Conservation (phyloP, 2,329 filamentous ascomycete species). For the Fusarium bactridioides region DNA sequence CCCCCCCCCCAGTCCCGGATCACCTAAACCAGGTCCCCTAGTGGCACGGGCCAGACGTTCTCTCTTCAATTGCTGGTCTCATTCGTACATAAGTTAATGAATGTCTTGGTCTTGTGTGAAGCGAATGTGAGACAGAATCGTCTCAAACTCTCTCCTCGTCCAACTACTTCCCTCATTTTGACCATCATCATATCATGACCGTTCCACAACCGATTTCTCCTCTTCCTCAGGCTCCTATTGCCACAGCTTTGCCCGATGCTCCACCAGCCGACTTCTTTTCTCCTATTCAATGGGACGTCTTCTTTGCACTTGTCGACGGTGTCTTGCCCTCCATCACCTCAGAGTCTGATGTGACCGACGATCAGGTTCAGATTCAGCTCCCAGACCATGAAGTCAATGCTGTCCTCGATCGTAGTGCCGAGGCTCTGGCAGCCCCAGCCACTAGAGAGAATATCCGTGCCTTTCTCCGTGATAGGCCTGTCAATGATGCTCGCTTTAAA, state of each 20-base stretch:
- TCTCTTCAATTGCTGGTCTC: neutral
- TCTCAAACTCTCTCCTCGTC: conserved; percentile 17
- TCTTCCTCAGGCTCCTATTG: conserved; percentile 18
- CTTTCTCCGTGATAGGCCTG: conserved; percentile 62
- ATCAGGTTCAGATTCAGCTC: conserved; percentile 53
- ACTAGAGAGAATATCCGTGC: conserved; percentile 56
- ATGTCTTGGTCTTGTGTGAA: conserved; percentile 29
- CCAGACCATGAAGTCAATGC: conserved; percentile 59
- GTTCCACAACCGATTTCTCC: conserved; percentile 26
- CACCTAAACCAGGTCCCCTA: neutral
- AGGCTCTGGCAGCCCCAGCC: conserved; percentile 49
- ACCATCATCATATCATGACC: conserved; percentile 16
- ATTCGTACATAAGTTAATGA: conserved; percentile 13
- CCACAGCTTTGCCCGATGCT: conserved; percentile 39
- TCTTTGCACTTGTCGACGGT: conserved; percentile 65
- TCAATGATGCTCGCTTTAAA: conserved; percentile 61
- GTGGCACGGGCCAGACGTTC: conserved; percentile 24
- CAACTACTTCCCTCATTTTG: conserved; percentile 12
- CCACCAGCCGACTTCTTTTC: conserved; percentile 51
- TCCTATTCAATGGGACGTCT: conserved; percentile 60
- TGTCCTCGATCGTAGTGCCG: conserved; percentile 51
- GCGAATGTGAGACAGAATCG: conserved; percentile 27
- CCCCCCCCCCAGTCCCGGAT: neutral
- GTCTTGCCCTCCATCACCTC: conserved; percentile 66
- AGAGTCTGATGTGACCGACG: conserved; percentile 50